Percentiles rank a stretch among this genome's conserved stretches.
These are phyloP conservation scores for Kodamaea ohmeri DNA, from an alignment of 1,139 yeast genomes.

Conservation along the genomic window DNA sequence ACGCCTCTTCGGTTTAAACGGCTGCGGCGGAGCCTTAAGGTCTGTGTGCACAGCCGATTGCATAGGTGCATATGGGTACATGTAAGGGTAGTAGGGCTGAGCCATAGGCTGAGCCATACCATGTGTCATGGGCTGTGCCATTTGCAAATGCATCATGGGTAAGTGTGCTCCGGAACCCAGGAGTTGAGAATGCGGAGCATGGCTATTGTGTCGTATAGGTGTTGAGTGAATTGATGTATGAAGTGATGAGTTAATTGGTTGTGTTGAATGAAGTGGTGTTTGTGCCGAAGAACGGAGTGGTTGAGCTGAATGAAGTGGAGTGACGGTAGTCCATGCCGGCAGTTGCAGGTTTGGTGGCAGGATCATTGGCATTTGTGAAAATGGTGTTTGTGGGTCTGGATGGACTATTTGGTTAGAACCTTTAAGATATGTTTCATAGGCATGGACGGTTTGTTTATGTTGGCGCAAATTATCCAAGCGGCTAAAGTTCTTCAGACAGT, in stretches of 20 bases:
- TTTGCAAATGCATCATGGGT: too few species aligned
- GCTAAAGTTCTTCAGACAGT: constrained; percentile 76
- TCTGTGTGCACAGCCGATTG: constrained; percentile 7
- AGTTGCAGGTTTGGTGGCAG: constrained; percentile 24
- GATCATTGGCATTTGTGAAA: constrained; percentile 15
- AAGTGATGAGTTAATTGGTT: too few species aligned
- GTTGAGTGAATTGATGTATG: too few species aligned
- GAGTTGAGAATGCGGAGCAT: too few species aligned
- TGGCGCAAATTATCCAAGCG: constrained; percentile 87
- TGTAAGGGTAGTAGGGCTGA: constrained; percentile 2
- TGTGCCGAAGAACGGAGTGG: constrained; percentile 10
- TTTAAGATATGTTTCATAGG: constrained; percentile 49
- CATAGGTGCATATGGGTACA: neutral
- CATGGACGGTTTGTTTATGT: constrained; percentile 91
- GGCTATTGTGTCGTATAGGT: too few species aligned
- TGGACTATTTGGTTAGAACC: constrained; percentile 6
- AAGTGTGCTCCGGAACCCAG: too few species aligned
- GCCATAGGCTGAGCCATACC: constrained; percentile 11
- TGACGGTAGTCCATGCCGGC: constrained; percentile 16
- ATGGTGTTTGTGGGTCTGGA: constrained; percentile 12
- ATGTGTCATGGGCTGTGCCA: too few species aligned
- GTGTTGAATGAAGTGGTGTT: constrained; percentile 10
- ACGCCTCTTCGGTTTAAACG: constrained; percentile 41
- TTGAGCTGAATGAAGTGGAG: constrained; percentile 9
- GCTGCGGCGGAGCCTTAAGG: constrained; percentile 27